Evolutionary conservation across 805 yeast species (phyloP).

Genomic region (Kodamaea sagamina): DNA sequence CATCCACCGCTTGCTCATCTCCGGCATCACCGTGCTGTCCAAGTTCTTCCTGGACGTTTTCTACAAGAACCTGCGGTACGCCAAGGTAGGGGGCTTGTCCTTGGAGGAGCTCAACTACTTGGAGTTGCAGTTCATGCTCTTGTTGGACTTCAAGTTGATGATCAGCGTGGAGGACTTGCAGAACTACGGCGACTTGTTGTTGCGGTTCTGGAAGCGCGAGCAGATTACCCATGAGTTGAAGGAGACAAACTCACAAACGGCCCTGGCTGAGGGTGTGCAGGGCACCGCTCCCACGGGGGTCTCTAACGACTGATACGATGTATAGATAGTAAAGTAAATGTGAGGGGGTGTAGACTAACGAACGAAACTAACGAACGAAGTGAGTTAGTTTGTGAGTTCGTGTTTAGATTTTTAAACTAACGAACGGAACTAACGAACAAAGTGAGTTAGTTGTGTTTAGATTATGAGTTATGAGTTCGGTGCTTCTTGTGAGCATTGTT

Average conservation of each 20-base stretch:
- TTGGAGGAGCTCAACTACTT: slow-evolving; percentile 89
- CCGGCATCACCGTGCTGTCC: slow-evolving; percentile 93
- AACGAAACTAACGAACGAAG: background rate
- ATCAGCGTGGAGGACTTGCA: slow-evolving; percentile 89
- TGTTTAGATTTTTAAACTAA: too few species aligned
- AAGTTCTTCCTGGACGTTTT: slow-evolving; percentile 94
- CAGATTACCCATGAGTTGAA: slow-evolving; percentile 45
- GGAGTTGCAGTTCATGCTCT: slow-evolving; percentile 82
- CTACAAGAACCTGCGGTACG: slow-evolving; percentile 91
- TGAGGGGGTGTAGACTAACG: background rate
- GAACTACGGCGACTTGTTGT: slow-evolving; percentile 80
- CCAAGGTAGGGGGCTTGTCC: slow-evolving; percentile 94
- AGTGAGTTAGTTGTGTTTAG: too few species aligned
- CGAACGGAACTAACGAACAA: too few species aligned
- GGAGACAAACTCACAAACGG: slow-evolving; percentile 3
- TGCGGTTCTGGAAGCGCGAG: slow-evolving; percentile 82
- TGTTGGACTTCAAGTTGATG: slow-evolving; percentile 84
- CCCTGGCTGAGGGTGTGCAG: too few species aligned
- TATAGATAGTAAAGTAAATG: slow-evolving; percentile 3
- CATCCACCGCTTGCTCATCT: slow-evolving; percentile 88
- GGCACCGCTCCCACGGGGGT: too few species aligned
- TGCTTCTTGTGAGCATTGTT: too few species aligned
- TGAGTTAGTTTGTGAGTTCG: too few species aligned
- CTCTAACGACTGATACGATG: slow-evolving; percentile 7
- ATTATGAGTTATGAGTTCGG: too few species aligned